Base-by-base conservation (phyloP, 441 rosid species). In the Gossypium aridum region DNA sequence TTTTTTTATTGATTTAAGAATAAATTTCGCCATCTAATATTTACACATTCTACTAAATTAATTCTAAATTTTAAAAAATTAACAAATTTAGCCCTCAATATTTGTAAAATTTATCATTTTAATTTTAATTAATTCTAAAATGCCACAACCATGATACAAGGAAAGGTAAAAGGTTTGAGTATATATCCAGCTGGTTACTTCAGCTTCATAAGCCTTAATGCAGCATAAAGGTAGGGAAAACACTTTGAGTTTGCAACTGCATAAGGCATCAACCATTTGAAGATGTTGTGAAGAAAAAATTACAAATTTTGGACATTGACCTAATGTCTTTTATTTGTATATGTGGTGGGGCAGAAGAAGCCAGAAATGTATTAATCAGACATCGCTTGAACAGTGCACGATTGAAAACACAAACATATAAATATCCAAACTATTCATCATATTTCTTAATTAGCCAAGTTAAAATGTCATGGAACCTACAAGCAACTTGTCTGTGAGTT, bases 401-500 rank as follows among this genome's bases (percentile, higher is more conserved):
- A 59, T 34, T 49, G 16, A 70, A 71, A 62, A 63, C 34, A 81
- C 49, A 25, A 25, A 55, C 47, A 53, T 73, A 61, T 54, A 62
- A 73, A 71, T 67, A 65, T 64, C 14, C 7, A 45, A 4, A 75
- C 14, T 5, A 55, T 34, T 28, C 17, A 31, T 54, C 66, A 78
- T 39, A 64, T 55, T 63, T 70, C 71, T 23, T 23, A 23, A 23
- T 67, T 57, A 74, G 76, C 71, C 75, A 81, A 74, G 75, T 28
- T 53, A 85, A 79, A 79, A 68, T 73, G 75, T 76, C 78, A 85
- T 74, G 78, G 79, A 77, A 92, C 98, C 79, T 90, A 96, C 99
- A 91, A 64, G 95, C 97, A 85, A 96, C 99, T 93, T 93, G 97
- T 92, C 96, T 86, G 84, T 96, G 97, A 80, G 34, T 87, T 93